Conservation (phyloP, 768 basidiomycete genomes). For the Kwoniella shandongensis region DNA sequence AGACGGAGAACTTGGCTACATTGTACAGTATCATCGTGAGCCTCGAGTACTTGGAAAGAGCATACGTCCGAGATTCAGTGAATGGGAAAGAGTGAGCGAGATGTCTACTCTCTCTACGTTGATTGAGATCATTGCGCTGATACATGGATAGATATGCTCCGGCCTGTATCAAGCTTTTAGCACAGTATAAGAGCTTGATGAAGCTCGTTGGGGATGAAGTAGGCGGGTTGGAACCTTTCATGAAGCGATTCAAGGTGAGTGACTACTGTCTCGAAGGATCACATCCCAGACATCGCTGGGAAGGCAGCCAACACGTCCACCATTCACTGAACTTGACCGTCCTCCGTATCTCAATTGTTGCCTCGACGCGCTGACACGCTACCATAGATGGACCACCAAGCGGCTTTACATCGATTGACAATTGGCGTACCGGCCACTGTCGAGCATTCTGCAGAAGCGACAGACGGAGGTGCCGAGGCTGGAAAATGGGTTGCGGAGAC, state of each 20-base stretch:
- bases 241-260: conserved; percentile 77
- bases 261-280: too few relatives aligned
- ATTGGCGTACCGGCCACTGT: conserved; percentile 96
- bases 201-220: conserved; percentile 84
- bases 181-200: conserved; percentile 95
- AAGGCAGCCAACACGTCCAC: too few relatives aligned
- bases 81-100: conserved; percentile 79
- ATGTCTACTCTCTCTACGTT: background rate
- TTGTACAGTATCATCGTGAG: conserved; percentile 88
- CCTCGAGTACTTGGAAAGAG: conserved; percentile 90
- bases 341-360: too few relatives aligned
- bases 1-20: conserved; percentile 80
- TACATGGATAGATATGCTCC: conserved; percentile 79
- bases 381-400: conserved; percentile 93
- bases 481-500: conserved; percentile 98
- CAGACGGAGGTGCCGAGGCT: conserved; percentile 70
- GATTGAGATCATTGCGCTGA: background rate
- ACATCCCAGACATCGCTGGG: too few relatives aligned
- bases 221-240: conserved; percentile 74
- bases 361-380: too few relatives aligned
- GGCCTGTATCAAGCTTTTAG: conserved; percentile 87
- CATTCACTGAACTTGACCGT: too few relatives aligned
- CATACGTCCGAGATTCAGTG: conserved; percentile 90
- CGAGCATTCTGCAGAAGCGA: conserved; percentile 80
- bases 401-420: conserved; percentile 82